Evolutionary conservation across 2,329 filamentous ascomycete species (phyloP).

Genomic region (Penicillium sp.): DNA sequence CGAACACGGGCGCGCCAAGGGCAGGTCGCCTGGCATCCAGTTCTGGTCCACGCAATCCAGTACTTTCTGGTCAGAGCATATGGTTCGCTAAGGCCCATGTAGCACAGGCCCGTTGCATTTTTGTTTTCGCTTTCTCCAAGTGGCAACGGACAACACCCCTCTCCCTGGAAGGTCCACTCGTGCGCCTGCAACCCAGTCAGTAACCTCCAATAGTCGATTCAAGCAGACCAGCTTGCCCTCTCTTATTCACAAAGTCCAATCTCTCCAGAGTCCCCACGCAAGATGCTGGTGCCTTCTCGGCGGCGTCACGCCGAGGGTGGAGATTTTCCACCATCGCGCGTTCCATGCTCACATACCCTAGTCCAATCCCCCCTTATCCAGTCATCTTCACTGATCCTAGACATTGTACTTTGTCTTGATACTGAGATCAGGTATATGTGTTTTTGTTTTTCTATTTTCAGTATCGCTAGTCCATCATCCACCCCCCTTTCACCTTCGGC

Average conservation of each 20-base stretch:
- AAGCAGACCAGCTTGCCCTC: neutral
- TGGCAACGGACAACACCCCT: constrained; percentile 16
- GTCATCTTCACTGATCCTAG: neutral
- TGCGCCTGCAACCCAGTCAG: neutral
- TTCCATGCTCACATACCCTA: constrained; percentile 4
- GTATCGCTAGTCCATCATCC: constrained; percentile 5
- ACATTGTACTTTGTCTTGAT: neutral
- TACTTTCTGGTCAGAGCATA: constrained; percentile 13
- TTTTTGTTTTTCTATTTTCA: constrained; percentile 10
- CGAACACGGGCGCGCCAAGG: constrained; percentile 10
- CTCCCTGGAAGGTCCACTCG: constrained; percentile 5
- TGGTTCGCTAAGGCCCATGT: constrained; percentile 15
- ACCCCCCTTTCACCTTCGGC: constrained; percentile 8
- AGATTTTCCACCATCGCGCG: neutral
- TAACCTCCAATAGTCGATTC: neutral
- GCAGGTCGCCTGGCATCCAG: constrained; percentile 11
- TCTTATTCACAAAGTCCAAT: neutral
- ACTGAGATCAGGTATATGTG: neutral
- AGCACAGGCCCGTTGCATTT: constrained; percentile 19
- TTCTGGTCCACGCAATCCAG: constrained; percentile 25
- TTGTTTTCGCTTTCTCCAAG: constrained; percentile 14
- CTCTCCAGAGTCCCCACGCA: constrained; percentile 6
- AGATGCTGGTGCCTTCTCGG: constrained; percentile 8
- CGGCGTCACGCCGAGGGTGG: constrained; percentile 13
- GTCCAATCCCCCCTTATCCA: neutral